Conservation (phyloP, 768 basidiomycete genomes). For the Trichaptum fuscoviolaceum region DNA sequence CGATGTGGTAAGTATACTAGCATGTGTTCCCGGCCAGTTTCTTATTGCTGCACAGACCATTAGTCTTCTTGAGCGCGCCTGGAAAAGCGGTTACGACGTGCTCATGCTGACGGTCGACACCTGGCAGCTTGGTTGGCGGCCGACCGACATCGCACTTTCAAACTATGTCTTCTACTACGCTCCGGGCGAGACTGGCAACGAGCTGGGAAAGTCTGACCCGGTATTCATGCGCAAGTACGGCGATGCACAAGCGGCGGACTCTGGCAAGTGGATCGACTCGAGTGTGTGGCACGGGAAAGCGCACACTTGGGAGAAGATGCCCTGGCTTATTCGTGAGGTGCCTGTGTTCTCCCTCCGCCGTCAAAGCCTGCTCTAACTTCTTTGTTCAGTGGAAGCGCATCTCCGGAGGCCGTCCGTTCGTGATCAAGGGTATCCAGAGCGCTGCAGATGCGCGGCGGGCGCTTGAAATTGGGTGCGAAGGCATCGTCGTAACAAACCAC, state of each 20-base stretch:
- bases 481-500: conserved; percentile 53
- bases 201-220: conserved; percentile 43
- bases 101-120: conserved; percentile 45
- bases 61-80: conserved; percentile 41
- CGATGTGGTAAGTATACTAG: conserved; percentile 31
- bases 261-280: conserved; percentile 44
- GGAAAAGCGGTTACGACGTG: conserved; percentile 41
- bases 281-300: conserved; percentile 47
- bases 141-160: conserved; percentile 43
- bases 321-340: conserved; percentile 41
- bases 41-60: conserved; percentile 26
- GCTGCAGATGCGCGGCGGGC: conserved; percentile 44
- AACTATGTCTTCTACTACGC: conserved; percentile 35
- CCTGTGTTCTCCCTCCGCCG: conserved; percentile 1
- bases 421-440: conserved; percentile 50
- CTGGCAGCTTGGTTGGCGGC: conserved; percentile 47
- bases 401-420: conserved; percentile 43
- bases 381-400: conserved; percentile 39
- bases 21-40: not conserved
- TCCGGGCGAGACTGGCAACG: conserved; percentile 32
- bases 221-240: conserved; percentile 45
- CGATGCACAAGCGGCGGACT: conserved; percentile 33
- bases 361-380: not conserved
- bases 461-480: conserved; percentile 41
- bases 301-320: conserved; percentile 47